Conservation (phyloP, 2,329 filamentous ascomycete species). For the Ascochyta rabiei region DNA sequence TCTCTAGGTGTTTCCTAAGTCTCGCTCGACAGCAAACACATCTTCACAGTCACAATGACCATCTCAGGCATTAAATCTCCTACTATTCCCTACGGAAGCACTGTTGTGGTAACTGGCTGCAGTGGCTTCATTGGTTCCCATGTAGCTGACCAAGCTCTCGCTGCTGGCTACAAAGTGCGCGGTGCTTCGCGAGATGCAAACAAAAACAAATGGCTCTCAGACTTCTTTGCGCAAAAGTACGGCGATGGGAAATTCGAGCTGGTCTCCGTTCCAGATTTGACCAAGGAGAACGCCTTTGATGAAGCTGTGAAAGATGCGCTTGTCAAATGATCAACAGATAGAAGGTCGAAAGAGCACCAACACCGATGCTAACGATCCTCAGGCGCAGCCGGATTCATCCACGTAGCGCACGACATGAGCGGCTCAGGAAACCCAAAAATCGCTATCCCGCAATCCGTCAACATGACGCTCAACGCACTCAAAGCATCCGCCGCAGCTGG, state of each 20-base stretch:
- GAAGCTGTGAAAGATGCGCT: constrained; percentile 34
- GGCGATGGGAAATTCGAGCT: constrained; percentile 33
- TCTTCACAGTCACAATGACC: background rate
- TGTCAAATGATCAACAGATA: too few species aligned
- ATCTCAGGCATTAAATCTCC: constrained; percentile 23
- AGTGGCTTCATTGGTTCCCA: constrained; percentile 46
- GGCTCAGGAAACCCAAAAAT: constrained; percentile 45
- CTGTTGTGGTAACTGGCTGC: constrained; percentile 44
- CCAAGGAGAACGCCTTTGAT: constrained; percentile 32
- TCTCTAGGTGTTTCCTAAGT: background rate
- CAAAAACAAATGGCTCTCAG: constrained; percentile 39
- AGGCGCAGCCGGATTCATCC: constrained; percentile 51
- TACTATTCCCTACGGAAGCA: constrained; percentile 30
- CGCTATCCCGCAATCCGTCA: constrained; percentile 51
- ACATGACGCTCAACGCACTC: constrained; percentile 48
- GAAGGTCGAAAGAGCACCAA: background rate
- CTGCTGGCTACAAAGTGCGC: constrained; percentile 43
- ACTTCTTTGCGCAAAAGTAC: constrained; percentile 37
- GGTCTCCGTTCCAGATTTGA: constrained; percentile 39
- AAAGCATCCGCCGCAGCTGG: constrained; percentile 46
- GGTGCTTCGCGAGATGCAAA: constrained; percentile 40
- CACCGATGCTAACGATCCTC: too few species aligned
- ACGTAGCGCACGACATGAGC: constrained; percentile 53
- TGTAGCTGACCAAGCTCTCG: constrained; percentile 39
- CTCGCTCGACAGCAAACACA: background rate